These are phyloP conservation scores for Bothriochloa decipiens DNA, from an alignment of 176 grass and related monocot genomes.

Conservation along the genomic window DNA sequence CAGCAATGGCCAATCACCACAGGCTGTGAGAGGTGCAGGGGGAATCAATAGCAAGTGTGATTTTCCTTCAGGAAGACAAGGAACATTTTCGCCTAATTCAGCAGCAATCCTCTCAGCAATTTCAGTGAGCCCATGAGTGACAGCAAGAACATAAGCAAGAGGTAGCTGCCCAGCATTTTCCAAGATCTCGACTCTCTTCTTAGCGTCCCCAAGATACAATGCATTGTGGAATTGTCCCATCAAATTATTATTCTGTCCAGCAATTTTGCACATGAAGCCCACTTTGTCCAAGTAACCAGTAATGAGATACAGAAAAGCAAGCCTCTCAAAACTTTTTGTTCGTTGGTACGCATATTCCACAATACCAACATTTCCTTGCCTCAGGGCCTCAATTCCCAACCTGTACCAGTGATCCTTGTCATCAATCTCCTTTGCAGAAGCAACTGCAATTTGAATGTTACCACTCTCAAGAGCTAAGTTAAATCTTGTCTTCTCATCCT, in stretches of 20 bases:
- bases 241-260: constrained; percentile 78
- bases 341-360: constrained; percentile 92
- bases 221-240: constrained; percentile 95
- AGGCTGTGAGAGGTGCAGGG: constrained; percentile 56
- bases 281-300: constrained; percentile 85
- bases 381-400: constrained; percentile 80
- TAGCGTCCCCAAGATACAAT: constrained; percentile 79
- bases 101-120: constrained; percentile 66
- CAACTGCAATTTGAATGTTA: constrained; percentile 95
- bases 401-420: constrained; percentile 95
- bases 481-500: constrained; percentile 92
- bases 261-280: constrained; percentile 83
- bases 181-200: constrained; percentile 77
- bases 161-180: constrained; percentile 84
- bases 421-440: constrained; percentile 92
- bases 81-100: constrained; percentile 79
- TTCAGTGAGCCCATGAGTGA: constrained; percentile 78
- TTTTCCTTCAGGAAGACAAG: constrained; percentile 68
- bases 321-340: constrained; percentile 93
- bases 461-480: constrained; percentile 94
- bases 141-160: constrained; percentile 79
- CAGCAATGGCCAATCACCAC: constrained; percentile 81
- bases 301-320: constrained; percentile 90
- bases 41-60: constrained; percentile 62
- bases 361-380: constrained; percentile 88